Base-by-base conservation (phyloP, 2,329 filamentous ascomycete genomes). In the Coniella vitis region DNA sequence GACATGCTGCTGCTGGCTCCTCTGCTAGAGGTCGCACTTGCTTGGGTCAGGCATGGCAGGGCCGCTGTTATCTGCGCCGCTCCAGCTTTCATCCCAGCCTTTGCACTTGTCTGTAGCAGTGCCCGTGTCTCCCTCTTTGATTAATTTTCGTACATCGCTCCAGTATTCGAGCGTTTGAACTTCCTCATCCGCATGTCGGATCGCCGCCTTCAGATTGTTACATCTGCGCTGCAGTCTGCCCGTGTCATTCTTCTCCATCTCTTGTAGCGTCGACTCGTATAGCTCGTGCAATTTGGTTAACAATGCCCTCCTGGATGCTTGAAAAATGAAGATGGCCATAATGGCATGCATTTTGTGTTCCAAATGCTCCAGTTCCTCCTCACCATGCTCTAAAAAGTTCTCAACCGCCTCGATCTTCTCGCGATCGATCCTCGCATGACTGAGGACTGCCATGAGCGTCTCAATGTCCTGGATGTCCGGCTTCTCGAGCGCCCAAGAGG, bases 361-460 rank as follows among this genome's bases (percentile, higher is more conserved):
- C 17, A 98, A 71, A 53, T 89, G 86, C 47, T 76, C 75, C 22
- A 97, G 70, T 57, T 96, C 89, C 20, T 86, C 81, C 5, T 79
- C 80, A 17, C 81, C 87, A 46, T 93, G 75, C 37, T 82, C 72
- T n/a, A 96, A 72, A 61, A 95, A 98, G 54, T 79, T 86, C 58
- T 86, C 82, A 19, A 96, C 76, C 0, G 85, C 84, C 53, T 91
- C 84, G 51, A 94, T 81, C 70, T 93, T 97, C 69, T 97, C 91
- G 31, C 93, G 80, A 62, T 98, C 93, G 56, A 98, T 88, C 7
- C 61, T 78, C 5, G 86, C 81, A 35, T 69, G 69, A 54, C 83
- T 84, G 47, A 98, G 66, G 2, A 79, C 76, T 19, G 67, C 69
- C 69, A 95, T 75, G 21, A 98, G 70, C 3, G 80, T 79, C 4